Conservation (phyloP, 1,139 yeast species). For the Hemisphaericaspora xylanilytica region DNA sequence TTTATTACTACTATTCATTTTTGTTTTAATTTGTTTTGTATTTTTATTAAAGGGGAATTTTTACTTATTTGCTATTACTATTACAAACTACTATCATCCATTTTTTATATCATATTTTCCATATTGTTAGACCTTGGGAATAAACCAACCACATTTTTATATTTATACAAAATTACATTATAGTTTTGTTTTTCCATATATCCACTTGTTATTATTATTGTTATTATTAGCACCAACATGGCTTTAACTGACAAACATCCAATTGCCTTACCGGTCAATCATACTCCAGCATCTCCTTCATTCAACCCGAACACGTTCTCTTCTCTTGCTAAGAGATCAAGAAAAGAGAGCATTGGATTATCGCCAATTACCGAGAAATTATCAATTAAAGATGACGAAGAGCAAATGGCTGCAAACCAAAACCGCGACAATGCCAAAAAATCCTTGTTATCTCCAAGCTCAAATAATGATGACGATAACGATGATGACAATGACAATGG, state of each 20-base stretch:
- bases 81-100: not conserved
- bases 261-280: slow-evolving; percentile 40
- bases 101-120: too few species aligned
- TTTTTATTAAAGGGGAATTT: not conserved
- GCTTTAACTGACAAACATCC: slow-evolving; percentile 62
- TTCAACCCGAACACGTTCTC: slow-evolving; percentile 44
- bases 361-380: slow-evolving; percentile 7
- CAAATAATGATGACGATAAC: slow-evolving; percentile 8
- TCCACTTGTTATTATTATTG: not conserved
- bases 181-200: not conserved
- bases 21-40: not conserved
- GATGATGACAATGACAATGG: slow-evolving; percentile 7
- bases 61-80: not conserved
- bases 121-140: too few species aligned
- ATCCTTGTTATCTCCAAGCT: not conserved
- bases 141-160: too few species aligned
- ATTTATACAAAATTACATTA: not conserved
- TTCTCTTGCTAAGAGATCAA: slow-evolving; percentile 16
- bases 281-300: slow-evolving; percentile 45
- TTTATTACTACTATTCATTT: not conserved
- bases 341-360: slow-evolving; percentile 7
- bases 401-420: slow-evolving; percentile 8
- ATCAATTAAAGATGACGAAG: slow-evolving; percentile 9
- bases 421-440: slow-evolving; percentile 1
- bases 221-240: slow-evolving; percentile 24